Evolutionary conservation across 805 yeast genomes (phyloP).

Genomic region (Diddensiella caesifluorescens): DNA sequence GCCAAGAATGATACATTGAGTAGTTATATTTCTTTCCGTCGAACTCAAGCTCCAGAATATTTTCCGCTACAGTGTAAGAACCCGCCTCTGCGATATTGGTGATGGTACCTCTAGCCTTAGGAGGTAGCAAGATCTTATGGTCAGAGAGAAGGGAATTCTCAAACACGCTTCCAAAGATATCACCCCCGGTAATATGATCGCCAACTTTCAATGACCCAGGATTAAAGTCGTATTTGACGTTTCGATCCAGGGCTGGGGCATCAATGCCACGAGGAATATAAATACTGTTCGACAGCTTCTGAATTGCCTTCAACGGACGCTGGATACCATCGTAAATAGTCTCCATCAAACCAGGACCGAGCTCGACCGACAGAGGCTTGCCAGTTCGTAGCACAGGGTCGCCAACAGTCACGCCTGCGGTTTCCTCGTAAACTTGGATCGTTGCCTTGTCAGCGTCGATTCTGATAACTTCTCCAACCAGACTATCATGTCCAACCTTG

Average conservation of each 20-base stretch:
- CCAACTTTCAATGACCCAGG: conserved; percentile 80
- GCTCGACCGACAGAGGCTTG: conserved; percentile 96
- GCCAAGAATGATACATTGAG: conserved; percentile 99
- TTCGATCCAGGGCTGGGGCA: conserved; percentile 90
- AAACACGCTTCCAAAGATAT: conserved; percentile 85
- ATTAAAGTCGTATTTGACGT: conserved; percentile 74
- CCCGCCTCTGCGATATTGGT: conserved; percentile 86
- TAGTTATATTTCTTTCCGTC: conserved; percentile 76
- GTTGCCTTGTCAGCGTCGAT: conserved; percentile 96
- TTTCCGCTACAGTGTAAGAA: conserved; percentile 84
- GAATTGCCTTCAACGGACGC: conserved; percentile 93
- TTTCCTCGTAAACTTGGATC: conserved; percentile 98
- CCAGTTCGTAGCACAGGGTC: conserved; percentile 98
- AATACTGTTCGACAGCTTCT: conserved; percentile 80
- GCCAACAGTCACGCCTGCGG: conserved; percentile 98
- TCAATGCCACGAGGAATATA: conserved; percentile 99
- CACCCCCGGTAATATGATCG: conserved; percentile 98
- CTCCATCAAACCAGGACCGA: conserved; percentile 99
- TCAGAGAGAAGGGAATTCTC: conserved; percentile 90
- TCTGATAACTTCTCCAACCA: conserved; percentile 98
- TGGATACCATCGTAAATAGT: conserved; percentile 99
- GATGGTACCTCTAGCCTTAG: conserved; percentile 97
- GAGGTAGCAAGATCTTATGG: conserved; percentile 93
- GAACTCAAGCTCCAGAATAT: conserved; percentile 88
- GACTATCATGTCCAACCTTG: conserved; percentile 92